Evolutionary conservation across 2,329 filamentous ascomycete species (phyloP).

Genomic region (Mariannaea elegans): DNA sequence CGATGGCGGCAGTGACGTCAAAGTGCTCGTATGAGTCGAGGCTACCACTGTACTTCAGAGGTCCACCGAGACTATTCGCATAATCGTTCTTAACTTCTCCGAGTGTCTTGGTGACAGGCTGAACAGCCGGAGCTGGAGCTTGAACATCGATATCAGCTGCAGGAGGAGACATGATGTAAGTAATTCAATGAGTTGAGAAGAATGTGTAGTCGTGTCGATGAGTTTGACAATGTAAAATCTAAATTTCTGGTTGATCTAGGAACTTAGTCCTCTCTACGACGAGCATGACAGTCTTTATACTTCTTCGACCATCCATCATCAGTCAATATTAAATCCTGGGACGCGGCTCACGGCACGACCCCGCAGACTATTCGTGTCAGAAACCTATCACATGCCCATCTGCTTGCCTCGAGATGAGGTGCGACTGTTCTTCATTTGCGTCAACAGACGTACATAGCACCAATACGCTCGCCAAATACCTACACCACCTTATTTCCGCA

Average conservation of each 20-base stretch:
- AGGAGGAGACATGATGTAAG: slow-evolving; percentile 15
- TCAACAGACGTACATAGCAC: slow-evolving; percentile 8
- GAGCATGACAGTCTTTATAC: not conserved
- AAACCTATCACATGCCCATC: slow-evolving; percentile 1
- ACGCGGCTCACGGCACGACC: not conserved
- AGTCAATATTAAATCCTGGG: not conserved
- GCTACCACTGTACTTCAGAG: slow-evolving; percentile 16
- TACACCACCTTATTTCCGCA: not conserved
- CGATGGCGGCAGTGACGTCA: slow-evolving; percentile 22
- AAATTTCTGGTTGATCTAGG: not conserved
- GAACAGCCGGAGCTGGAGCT: slow-evolving; percentile 5
- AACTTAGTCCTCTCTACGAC: not conserved
- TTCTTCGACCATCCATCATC: not conserved
- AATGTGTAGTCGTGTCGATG: not conserved
- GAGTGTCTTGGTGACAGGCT: slow-evolving; percentile 12
- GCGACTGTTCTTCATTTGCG: slow-evolving; percentile 15
- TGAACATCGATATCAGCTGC: slow-evolving; percentile 21
- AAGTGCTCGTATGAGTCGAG: slow-evolving; percentile 19
- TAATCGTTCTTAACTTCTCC: slow-evolving; percentile 3
- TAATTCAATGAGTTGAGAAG: not conserved
- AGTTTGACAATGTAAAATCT: not conserved
- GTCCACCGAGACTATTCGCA: slow-evolving; percentile 9
- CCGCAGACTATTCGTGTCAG: not conserved
- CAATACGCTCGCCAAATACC: not conserved
- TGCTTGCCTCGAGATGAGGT: slow-evolving; percentile 17